Evolutionary conservation across 2,329 filamentous ascomycete species (phyloP).

Genomic region (Trichophyton simii): DNA sequence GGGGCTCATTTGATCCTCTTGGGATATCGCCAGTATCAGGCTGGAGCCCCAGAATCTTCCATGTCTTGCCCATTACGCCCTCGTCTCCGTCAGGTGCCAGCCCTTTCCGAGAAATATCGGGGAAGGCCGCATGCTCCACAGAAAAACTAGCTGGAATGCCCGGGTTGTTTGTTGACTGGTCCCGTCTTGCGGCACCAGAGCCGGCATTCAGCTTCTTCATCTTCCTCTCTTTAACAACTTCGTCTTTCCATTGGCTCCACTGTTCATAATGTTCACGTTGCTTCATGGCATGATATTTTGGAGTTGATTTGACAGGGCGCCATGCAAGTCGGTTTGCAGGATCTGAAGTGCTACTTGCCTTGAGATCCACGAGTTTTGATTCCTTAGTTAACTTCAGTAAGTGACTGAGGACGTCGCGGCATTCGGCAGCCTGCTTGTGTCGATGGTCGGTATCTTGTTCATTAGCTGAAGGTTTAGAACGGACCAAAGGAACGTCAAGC

Average conservation of each 20-base stretch:
- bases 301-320: slow-evolving; percentile 32
- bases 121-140: not conserved
- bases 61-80: slow-evolving; percentile 31
- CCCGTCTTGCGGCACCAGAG: too few relatives aligned
- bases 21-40: slow-evolving; percentile 11
- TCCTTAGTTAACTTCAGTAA: slow-evolving; percentile 34
- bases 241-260: slow-evolving; percentile 34
- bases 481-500: slow-evolving; percentile 31
- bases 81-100: slow-evolving; percentile 13
- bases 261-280: slow-evolving; percentile 36
- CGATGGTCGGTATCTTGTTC: slow-evolving; percentile 19
- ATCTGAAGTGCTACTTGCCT: slow-evolving; percentile 21
- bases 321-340: slow-evolving; percentile 23
- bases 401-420: slow-evolving; percentile 30
- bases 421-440: slow-evolving; percentile 27
- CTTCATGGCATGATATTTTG: slow-evolving; percentile 32
- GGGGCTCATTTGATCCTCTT: not conserved
- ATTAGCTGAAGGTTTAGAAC: slow-evolving; percentile 18
- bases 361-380: slow-evolving; percentile 29
- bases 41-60: slow-evolving; percentile 30
- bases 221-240: slow-evolving; percentile 28
- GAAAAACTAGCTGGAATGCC: not conserved
- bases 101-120: slow-evolving; percentile 7
- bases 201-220: slow-evolving; percentile 16
- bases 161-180: not conserved